Evolutionary conservation across 305 asterid genomes (phyloP).

Genomic region (Petunia hybrid): DNA sequence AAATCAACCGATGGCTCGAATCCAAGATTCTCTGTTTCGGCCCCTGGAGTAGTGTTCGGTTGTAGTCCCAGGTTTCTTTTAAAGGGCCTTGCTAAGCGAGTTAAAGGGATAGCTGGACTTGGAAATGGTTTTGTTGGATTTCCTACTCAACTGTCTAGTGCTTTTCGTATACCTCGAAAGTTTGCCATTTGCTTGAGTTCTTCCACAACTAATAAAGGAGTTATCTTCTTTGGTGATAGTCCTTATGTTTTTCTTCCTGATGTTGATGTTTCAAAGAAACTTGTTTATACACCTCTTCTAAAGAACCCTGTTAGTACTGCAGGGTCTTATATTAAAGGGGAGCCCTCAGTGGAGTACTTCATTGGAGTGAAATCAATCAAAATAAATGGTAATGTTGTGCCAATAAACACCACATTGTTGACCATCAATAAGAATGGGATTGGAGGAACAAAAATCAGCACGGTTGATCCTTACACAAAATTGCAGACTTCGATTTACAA

Average conservation of each 20-base stretch:
- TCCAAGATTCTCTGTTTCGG: neutral
- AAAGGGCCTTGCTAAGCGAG: constrained; percentile 24
- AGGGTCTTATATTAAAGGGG: neutral
- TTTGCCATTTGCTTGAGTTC: constrained; percentile 41
- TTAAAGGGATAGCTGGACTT: constrained; percentile 34
- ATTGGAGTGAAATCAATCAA: constrained; percentile 39
- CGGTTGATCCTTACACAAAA: constrained; percentile 46
- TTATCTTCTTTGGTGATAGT: constrained; percentile 37
- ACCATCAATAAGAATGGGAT: constrained; percentile 29
- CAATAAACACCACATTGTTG: constrained; percentile 29
- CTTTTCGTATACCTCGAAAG: constrained; percentile 14
- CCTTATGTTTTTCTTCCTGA: constrained; percentile 31
- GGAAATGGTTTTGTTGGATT: constrained; percentile 25
- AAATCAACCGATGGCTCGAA: constrained; percentile 16
- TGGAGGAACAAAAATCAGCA: constrained; percentile 40
- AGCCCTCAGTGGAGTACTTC: constrained; percentile 31
- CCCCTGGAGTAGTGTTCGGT: neutral
- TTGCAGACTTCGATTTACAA: constrained; percentile 42
- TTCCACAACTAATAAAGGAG: constrained; percentile 18
- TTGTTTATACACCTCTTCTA: constrained; percentile 27
- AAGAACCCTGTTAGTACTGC: constrained; percentile 1
- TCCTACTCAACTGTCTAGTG: constrained; percentile 22
- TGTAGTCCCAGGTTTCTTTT: constrained; percentile 44
- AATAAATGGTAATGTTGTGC: constrained; percentile 20
- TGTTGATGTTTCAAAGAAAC: neutral